Evolutionary conservation across 306 rosid species (phyloP).

Genomic region (Aeschynomene evenia): DNA sequence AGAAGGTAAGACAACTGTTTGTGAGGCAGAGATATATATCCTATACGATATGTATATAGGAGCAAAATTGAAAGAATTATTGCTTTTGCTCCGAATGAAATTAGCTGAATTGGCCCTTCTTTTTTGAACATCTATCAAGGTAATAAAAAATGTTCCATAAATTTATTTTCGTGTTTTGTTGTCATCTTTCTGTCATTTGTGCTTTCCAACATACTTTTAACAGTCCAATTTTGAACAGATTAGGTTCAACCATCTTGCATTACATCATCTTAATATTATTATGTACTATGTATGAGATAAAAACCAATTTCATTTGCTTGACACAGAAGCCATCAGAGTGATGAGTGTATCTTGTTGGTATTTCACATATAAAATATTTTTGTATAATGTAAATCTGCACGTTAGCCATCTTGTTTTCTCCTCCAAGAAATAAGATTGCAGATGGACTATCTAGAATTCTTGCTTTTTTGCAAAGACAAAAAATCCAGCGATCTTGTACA

Average conservation of each 20-base stretch:
- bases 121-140: neutral
- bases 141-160: neutral
- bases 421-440: conserved; percentile 35
- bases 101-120: neutral
- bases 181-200: conserved; percentile 25
- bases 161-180: conserved; percentile 23
- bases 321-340: conserved; percentile 12
- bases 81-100: conserved; percentile 4
- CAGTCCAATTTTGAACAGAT: conserved; percentile 19
- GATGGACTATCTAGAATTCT: conserved; percentile 16
- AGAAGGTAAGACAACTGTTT: too few relatives aligned
- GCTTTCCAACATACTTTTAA: neutral
- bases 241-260: conserved; percentile 38
- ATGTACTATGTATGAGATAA: neutral
- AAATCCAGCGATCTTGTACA: too few relatives aligned
- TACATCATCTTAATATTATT: conserved; percentile 10
- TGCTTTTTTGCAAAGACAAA: conserved; percentile 24
- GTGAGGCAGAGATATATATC: too few relatives aligned
- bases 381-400: conserved; percentile 16
- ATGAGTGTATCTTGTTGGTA: neutral
- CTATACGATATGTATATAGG: too few relatives aligned
- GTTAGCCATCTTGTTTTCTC: neutral
- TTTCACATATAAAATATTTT: conserved; percentile 13
- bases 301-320: conserved; percentile 16
- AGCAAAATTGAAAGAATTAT: too few relatives aligned